These are phyloP conservation scores for Fusarium torulosum DNA, from an alignment of 2,329 filamentous ascomycete genomes.

Conservation along the genomic window DNA sequence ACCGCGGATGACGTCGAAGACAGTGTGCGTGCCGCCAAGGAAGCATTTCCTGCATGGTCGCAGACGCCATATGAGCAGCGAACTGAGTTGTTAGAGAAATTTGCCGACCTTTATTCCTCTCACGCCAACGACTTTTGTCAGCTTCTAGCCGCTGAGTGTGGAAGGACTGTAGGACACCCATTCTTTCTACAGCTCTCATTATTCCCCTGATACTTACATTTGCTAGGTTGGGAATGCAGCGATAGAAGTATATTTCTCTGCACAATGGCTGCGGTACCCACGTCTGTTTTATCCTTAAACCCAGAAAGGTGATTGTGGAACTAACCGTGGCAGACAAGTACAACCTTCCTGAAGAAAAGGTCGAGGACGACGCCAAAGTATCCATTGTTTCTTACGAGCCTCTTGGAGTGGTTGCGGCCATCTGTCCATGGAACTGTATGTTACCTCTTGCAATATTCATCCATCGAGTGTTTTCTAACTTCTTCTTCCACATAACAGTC, in stretches of 20 bases:
- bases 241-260: conserved; percentile 7
- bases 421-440: conserved; percentile 16
- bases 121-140: not conserved
- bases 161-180: conserved; percentile 3
- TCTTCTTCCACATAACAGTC: not conserved
- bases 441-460: no score
- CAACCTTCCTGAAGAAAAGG: not conserved
- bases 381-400: not conserved
- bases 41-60: conserved; percentile 6
- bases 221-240: not conserved
- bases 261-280: conserved; percentile 7
- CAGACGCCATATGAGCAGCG: not conserved
- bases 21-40: not conserved
- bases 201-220: not conserved
- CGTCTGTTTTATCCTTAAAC: not conserved
- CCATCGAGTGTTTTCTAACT: not conserved
- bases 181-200: no score
- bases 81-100: not conserved
- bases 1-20: not conserved
- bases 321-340: not conserved
- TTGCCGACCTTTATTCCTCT: conserved; percentile 5
- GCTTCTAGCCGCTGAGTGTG: not conserved
- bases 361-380: not conserved
- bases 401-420: conserved; percentile 7
- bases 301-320: no score